phyloP scores from a whole-genome alignment of 2,329 filamentous ascomycete species.

The Shiraia sp. region DNA sequence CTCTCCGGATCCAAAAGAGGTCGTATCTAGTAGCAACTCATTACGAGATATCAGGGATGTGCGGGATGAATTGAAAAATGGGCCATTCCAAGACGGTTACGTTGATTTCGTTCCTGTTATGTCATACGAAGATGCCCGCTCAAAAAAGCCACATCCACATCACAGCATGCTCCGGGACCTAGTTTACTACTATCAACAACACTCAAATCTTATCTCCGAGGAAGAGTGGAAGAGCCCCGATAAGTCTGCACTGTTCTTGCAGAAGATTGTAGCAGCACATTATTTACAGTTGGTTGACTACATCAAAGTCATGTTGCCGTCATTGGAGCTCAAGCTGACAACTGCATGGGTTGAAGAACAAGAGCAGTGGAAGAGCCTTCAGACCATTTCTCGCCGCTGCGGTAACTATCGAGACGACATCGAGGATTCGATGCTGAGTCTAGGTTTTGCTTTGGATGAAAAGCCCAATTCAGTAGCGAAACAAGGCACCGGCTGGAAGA shows the following conservation, averaged over 20 bases:
- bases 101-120: constrained; percentile 30
- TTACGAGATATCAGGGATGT: constrained; percentile 6
- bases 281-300: constrained; percentile 40
- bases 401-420: constrained; percentile 43
- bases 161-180: constrained; percentile 34
- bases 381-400: constrained; percentile 39
- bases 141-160: constrained; percentile 23
- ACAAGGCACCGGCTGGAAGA: constrained; percentile 21
- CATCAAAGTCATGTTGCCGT: constrained; percentile 41
- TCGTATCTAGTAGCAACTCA: constrained; percentile 1
- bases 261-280: constrained; percentile 41
- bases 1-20: constrained; percentile 13
- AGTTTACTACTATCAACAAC: constrained; percentile 30
- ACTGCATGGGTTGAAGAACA: constrained; percentile 40
- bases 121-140: not conserved
- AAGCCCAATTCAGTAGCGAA: not conserved
- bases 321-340: constrained; percentile 35
- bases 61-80: constrained; percentile 13
- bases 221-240: constrained; percentile 25
- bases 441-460: constrained; percentile 27
- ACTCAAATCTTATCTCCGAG: constrained; percentile 18
- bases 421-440: constrained; percentile 35
- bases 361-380: constrained; percentile 39
- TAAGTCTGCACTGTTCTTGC: constrained; percentile 32
- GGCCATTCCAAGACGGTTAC: constrained; percentile 37